A percentile compares a stretch with the other conserved stretches of the same genome.
These are phyloP conservation scores for Boletus coccyginus DNA, from an alignment of 768 basidiomycete species.

Conservation along the genomic window DNA sequence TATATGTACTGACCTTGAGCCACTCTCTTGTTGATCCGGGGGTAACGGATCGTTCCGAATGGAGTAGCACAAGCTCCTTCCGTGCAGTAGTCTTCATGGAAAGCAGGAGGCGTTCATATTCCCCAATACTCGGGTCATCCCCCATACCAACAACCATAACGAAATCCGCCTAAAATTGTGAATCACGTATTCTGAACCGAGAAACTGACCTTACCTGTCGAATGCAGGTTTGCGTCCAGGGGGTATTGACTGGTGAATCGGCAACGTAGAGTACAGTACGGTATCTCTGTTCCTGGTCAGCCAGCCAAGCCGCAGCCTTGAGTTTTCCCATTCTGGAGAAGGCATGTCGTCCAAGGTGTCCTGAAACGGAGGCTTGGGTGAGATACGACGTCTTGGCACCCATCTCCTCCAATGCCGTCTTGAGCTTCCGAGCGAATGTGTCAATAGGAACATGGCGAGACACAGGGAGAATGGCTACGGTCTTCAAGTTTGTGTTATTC, in stretches of 20 bases:
- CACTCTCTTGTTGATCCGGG: conserved; percentile 94
- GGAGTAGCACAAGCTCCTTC: conserved; percentile 92
- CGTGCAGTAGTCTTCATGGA: conserved; percentile 98
- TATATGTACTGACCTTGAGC: conserved; percentile 65
- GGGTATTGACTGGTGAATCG: conserved; percentile 90
- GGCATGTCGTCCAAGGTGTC: conserved; percentile 90
- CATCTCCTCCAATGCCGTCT: conserved; percentile 83
- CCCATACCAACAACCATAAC: conserved; percentile 94
- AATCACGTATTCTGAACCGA: conserved; percentile 3
- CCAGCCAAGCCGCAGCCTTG: conserved; percentile 89
- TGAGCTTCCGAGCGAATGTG: conserved; percentile 85
- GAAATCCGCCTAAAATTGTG: conserved; percentile 68
- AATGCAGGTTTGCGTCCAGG: conserved; percentile 98
- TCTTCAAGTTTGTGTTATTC: conserved; percentile 88
- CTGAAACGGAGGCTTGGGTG: conserved; percentile 90
- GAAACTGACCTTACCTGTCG: conserved; percentile 60
- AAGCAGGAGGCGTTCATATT: conserved; percentile 89
- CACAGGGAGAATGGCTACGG: conserved; percentile 87
- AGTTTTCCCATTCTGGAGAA: conserved; percentile 97
- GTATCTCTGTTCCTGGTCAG: conserved; percentile 92
- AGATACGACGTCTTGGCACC: conserved; percentile 93
- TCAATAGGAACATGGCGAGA: conserved; percentile 87
- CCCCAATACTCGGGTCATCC: conserved; percentile 86
- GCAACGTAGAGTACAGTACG: conserved; percentile 94
- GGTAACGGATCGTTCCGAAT: conserved; percentile 83